Base-by-base conservation (phyloP, 2,329 filamentous ascomycete species). In the Calonectria pseudoreteaudii region DNA sequence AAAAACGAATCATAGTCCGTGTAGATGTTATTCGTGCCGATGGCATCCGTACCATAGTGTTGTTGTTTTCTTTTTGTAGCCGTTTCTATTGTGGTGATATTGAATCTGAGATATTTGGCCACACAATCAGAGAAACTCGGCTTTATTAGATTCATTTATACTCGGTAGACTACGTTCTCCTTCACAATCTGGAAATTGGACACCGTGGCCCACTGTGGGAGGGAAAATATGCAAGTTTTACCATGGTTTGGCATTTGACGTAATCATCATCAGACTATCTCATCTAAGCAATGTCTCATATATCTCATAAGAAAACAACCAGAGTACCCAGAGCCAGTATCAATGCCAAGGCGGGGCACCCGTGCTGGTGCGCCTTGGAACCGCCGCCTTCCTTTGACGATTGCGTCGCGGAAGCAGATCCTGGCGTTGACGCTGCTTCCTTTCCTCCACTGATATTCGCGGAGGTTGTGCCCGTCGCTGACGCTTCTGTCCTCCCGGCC, bases 241-340 rank as follows among this genome's bases (percentile, higher is more conserved):
- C 30, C 56, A 41, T 28, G 14, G 14, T 62, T 62, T 20, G 11
- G 11, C 31, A 36, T 34, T 14, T 13, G 4, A 18, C 36, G 18
- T 41, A 47, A 47, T 47, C 20, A 47, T 23, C 30, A 56, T 34
- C 8, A 26, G n/a, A 13, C n/a, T 31, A 41, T 62, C 7, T 28
- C 38, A 13, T 20, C 11, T 26, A 26, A 28, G 26, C 9, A 41
- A 23, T 41, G 34, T 28, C n/a, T 28, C 34, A 8, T 18, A 26
- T n/a, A 9, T 41, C 44, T 52, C 47, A 72, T 47, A 56, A 56
- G 30, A 72, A 56, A 56, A 72, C 36, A 16, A 72, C 65, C 38
- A 72, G 49, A 23, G 70, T 72, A 14, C 66, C 66, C 34, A 72
- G 9, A 6, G 70, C 70, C 31, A 72, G 28, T 11, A 69, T 44